Conservation (phyloP, 441 rosid genomes). For the Sinapis alba region DNA sequence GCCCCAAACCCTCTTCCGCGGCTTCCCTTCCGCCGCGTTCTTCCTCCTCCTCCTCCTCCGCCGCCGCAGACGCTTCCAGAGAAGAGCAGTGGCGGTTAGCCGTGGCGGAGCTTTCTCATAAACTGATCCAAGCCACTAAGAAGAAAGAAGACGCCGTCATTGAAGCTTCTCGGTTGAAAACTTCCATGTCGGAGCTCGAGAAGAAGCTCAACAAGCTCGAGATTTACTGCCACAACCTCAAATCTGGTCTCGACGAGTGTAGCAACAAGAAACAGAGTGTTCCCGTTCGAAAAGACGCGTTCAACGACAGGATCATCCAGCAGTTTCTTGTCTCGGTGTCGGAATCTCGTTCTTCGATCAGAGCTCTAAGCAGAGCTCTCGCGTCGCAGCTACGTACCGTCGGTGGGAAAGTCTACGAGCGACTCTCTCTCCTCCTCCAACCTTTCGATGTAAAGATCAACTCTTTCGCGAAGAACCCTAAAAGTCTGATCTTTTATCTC, state of each 20-base stretch:
- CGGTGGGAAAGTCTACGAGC: slow-evolving; percentile 73
- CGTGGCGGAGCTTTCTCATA: slow-evolving; percentile 83
- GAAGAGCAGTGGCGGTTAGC: slow-evolving; percentile 84
- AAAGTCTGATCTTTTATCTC: slow-evolving; percentile 61
- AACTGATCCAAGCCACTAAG: slow-evolving; percentile 76
- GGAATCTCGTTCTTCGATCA: slow-evolving; percentile 74
- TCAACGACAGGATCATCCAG: slow-evolving; percentile 62
- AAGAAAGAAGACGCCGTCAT: slow-evolving; percentile 81
- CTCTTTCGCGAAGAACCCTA: slow-evolving; percentile 68
- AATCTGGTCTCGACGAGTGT: slow-evolving; percentile 79
- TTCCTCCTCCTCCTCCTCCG: slow-evolving; percentile 34
- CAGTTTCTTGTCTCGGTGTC: slow-evolving; percentile 73
- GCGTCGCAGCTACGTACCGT: slow-evolving; percentile 67
- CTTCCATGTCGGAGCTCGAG: slow-evolving; percentile 89
- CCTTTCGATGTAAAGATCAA: slow-evolving; percentile 70
- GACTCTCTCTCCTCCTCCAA: slow-evolving; percentile 67
- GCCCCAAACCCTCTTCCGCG: slow-evolving; percentile 52
- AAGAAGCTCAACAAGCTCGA: slow-evolving; percentile 93
- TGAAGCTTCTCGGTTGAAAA: slow-evolving; percentile 80
- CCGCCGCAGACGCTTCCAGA: slow-evolving; percentile 43
- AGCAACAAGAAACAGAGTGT: slow-evolving; percentile 44
- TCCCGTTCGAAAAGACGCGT: slow-evolving; percentile 28
- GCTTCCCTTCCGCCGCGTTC: slow-evolving; percentile 36
- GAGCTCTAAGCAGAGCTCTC: slow-evolving; percentile 70
- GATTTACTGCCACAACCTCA: slow-evolving; percentile 76